Evolutionary conservation across 1,284 basidiomycete species (phyloP).

Genomic region (Hymenochaete sp.): DNA sequence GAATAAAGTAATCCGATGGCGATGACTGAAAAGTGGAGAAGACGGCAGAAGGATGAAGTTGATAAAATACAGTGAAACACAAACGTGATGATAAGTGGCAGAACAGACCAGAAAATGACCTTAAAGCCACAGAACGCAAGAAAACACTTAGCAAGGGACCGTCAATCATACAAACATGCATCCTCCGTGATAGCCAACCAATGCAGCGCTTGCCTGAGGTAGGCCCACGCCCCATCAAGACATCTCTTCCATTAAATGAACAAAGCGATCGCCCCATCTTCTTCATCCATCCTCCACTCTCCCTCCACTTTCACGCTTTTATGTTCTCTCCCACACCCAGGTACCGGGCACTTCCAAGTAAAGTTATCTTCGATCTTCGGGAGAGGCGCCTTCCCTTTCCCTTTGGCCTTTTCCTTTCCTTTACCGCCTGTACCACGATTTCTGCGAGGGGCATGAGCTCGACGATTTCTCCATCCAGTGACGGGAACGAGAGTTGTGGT

Average conservation of each 20-base stretch:
- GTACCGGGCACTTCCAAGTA: conserved; percentile 58
- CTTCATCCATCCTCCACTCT: conserved; percentile 39
- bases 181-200: too few species aligned
- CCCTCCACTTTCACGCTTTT: conserved; percentile 46
- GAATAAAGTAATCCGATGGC: too few species aligned
- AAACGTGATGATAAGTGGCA: too few species aligned
- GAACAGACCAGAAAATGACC: too few species aligned
- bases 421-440: conserved; percentile 20
- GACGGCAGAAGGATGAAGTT: too few species aligned
- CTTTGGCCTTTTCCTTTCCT: conserved; percentile 31
- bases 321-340: conserved; percentile 44
- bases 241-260: conserved; percentile 30
- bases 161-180: too few species aligned
- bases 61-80: too few species aligned
- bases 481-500: too few species aligned
- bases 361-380: conserved; percentile 35
- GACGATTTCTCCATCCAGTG: conserved; percentile 1
- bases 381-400: conserved; percentile 22
- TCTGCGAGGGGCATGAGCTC: not conserved
- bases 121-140: too few species aligned
- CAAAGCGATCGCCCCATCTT: conserved; percentile 38
- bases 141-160: too few species aligned
- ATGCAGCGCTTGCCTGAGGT: too few species aligned
- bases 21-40: too few species aligned
- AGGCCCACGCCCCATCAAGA: not conserved